Percentiles rank a stretch among this genome's conserved stretches.
These are phyloP conservation scores for Dendrostoma leiphaemia DNA, from an alignment of 2,329 filamentous ascomycete genomes.

Conservation along the genomic window DNA sequence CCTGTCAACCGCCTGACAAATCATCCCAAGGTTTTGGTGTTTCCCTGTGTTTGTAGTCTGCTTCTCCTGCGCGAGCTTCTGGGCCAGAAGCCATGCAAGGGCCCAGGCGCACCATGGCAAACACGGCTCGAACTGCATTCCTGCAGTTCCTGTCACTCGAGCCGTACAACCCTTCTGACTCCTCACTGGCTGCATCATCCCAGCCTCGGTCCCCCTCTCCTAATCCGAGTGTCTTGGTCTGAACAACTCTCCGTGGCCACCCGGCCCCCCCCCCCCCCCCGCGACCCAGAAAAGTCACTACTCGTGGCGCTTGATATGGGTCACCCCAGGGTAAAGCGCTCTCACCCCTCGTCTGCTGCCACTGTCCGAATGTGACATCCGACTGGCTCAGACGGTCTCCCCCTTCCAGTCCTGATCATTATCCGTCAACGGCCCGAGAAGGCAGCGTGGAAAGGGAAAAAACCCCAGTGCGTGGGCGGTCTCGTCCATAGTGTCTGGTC, in stretches of 20 bases:
- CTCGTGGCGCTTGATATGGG: background rate
- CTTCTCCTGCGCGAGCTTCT: background rate
- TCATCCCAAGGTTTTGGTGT: slow-evolving; percentile 7
- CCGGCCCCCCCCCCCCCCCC: background rate
- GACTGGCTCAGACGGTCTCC: background rate
- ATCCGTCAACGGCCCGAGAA: slow-evolving; percentile 4
- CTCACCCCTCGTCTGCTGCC: background rate
- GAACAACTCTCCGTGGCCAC: too few species aligned
- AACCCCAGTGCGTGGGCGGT: background rate
- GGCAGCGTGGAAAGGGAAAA: background rate
- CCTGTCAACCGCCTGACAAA: slow-evolving; percentile 8
- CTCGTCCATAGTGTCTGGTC: slow-evolving; percentile 12
- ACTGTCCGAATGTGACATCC: background rate
- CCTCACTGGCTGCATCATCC: background rate
- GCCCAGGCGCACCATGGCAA: slow-evolving; percentile 9
- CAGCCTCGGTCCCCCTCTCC: background rate
- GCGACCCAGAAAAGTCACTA: background rate
- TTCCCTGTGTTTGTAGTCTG: slow-evolving; percentile 4
- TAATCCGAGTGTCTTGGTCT: background rate
- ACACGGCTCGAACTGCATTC: too few species aligned
- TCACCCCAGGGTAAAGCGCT: background rate
- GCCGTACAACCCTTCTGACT: background rate
- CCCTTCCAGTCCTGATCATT: background rate
- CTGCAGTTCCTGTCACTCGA: background rate
- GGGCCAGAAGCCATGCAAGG: too few species aligned